Evolutionary conservation across 2,329 filamentous ascomycete genomes (phyloP), one percentile per base, ranked within the genome.

Genomic region (Neonectria sp.): DNA sequence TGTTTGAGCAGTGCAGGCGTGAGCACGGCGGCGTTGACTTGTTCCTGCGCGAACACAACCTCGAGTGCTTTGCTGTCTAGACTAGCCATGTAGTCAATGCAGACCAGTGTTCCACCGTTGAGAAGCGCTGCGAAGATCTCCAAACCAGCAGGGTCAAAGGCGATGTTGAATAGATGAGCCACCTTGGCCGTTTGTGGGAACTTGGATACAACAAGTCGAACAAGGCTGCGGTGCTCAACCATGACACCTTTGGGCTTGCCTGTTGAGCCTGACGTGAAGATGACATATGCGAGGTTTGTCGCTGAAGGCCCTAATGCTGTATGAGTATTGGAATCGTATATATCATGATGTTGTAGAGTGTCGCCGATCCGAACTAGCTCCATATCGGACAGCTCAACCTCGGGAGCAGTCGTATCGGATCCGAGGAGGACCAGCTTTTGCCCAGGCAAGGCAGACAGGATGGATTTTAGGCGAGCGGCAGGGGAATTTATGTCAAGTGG

Each of bases 1-100:
- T 74, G 71, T n/a, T 73, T 75, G 7, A 75, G 51, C 3, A 72
- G 29, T 2, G 69, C 61, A 0, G 73, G 61, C 3, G 73, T 68
- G 33, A 74, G 59, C 2, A 70, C 13, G 4, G 51, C 55, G 0
- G 53, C 51, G 13, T 63, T 31, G 24, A 75, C 35, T 1, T 65
- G 8, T 25, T 73, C 63, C 25, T 25, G n/a, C 9, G 35, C 31
- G 58, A 75, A 71, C 17, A 65, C 49, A 2, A 56, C 37, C 37
- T 40, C 37, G 9, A 60, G n/a, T 15, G 29, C 57, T 49, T 40
- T 21, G 27, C n/a, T 12, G 49, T 70, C 55, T 11, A 71, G 49
- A 12, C 67, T 49, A 6, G 59, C 63, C 15, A 60, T 45, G 17
- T 59, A 43, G 37, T 70, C 65, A 21, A 71, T 62, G 31, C 69